phyloP scores from a whole-genome alignment of 768 basidiomycete species.

The Xerocomus spinulosus region DNA sequence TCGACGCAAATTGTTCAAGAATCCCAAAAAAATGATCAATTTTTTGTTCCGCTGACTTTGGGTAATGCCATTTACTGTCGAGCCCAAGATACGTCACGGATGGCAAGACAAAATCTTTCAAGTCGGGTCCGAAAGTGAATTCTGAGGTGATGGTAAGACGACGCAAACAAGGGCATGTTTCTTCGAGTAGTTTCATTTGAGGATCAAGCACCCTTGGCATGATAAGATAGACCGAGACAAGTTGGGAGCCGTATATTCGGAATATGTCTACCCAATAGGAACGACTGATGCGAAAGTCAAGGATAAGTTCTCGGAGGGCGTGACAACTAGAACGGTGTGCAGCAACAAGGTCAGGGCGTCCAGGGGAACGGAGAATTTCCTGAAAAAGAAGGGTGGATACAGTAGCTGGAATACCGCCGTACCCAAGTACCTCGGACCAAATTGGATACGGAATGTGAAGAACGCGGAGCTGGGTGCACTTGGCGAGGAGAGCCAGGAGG shows the following conservation, averaged over 20 bases:
- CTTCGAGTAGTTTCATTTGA: slow-evolving; percentile 6
- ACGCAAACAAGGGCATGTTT: slow-evolving; percentile 14
- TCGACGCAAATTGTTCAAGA: slow-evolving; percentile 9
- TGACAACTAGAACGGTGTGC: not conserved
- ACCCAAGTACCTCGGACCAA: slow-evolving; percentile 6
- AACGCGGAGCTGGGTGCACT: slow-evolving; percentile 14
- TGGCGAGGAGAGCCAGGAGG: slow-evolving; percentile 4
- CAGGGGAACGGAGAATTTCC: no score
- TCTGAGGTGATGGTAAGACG: slow-evolving; percentile 16
- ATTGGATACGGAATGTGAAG: slow-evolving; percentile 7
- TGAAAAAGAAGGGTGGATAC: slow-evolving; percentile 17
- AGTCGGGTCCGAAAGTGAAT: slow-evolving; percentile 1
- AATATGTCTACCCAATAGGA: slow-evolving; percentile 18
- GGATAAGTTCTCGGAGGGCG: slow-evolving; percentile 16
- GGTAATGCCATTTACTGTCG: no score
- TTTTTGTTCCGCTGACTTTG: no score
- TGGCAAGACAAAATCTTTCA: slow-evolving; percentile 2
- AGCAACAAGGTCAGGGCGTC: not conserved
- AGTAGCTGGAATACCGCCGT: slow-evolving; percentile 3
- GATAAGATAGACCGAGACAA: slow-evolving; percentile 15
- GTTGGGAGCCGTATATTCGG: slow-evolving; percentile 7
- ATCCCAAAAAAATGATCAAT: slow-evolving; percentile 10
- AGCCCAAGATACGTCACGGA: slow-evolving; percentile 15
- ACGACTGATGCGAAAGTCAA: not conserved
- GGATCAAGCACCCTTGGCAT: slow-evolving; percentile 18